Conservation (phyloP, 1,284 basidiomycete species). For the Cryptococcus deneoformans region DNA sequence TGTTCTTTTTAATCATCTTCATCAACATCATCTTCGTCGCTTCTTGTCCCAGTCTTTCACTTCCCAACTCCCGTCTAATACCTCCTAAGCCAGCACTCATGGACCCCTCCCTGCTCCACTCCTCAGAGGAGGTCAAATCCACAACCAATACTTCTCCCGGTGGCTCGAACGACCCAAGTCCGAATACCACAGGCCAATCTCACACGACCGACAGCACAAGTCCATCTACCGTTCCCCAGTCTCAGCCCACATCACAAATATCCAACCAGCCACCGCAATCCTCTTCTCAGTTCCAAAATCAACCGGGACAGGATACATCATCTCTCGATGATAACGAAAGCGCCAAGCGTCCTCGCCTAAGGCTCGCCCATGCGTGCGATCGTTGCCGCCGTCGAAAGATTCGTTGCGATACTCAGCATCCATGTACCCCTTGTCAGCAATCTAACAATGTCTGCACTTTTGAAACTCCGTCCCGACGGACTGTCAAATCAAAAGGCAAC, state of each 20-base stretch:
- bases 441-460: slow-evolving; percentile 50
- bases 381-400: slow-evolving; percentile 46
- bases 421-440: slow-evolving; percentile 49
- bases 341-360: slow-evolving; percentile 45
- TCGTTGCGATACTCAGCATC: slow-evolving; percentile 50
- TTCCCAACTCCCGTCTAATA: too few species aligned
- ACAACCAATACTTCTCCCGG: too few species aligned
- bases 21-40: too few species aligned
- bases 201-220: not conserved
- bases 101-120: too few species aligned
- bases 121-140: too few species aligned
- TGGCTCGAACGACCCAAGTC: too few species aligned
- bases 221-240: not conserved
- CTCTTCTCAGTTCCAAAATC: not conserved
- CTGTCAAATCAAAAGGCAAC: slow-evolving; percentile 37
- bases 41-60: too few species aligned
- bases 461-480: slow-evolving; percentile 47
- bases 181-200: too few species aligned
- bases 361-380: slow-evolving; percentile 47
- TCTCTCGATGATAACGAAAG: slow-evolving; percentile 4
- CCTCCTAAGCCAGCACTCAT: too few species aligned
- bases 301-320: not conserved
- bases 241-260: not conserved
- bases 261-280: not conserved
- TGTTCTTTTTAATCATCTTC: too few species aligned